These are phyloP conservation scores for Pseudogymnoascus sp. DNA, from an alignment of 2,329 filamentous ascomycete genomes.

Conservation along the genomic window DNA sequence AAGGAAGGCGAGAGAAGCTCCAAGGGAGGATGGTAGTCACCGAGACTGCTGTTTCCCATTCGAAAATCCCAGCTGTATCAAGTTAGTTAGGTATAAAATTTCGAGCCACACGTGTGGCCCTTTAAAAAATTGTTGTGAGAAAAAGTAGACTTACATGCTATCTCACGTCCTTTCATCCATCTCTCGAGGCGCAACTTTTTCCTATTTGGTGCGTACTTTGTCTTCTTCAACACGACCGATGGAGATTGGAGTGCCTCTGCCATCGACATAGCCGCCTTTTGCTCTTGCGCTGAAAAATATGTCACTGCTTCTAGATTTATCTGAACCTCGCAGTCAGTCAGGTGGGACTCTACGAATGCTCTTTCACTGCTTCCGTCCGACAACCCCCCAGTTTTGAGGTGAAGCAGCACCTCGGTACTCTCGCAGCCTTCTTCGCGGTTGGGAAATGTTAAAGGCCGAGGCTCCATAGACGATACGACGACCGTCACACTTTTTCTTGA, in stretches of 20 bases:
- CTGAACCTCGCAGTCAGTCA: not conserved
- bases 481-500: not conserved
- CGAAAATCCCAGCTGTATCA: not conserved
- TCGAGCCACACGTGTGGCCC: not conserved
- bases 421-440: not conserved
- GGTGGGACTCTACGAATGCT: not conserved
- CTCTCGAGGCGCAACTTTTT: not conserved
- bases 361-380: not conserved
- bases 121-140: not conserved
- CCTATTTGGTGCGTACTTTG: not conserved
- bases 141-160: not conserved
- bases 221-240: not conserved
- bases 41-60: not conserved
- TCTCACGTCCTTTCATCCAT: not conserved
- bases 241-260: not conserved
- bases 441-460: not conserved
- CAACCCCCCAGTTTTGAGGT: not conserved
- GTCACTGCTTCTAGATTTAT: conserved; percentile 5
- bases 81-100: not conserved
- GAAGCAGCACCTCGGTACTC: conserved; percentile 4
- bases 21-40: not conserved
- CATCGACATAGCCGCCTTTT: not conserved
- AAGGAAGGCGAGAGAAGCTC: conserved; percentile 3
- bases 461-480: not conserved
- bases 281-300: not conserved